phyloP scores from a whole-genome alignment of 129 eudicot species.

The Helianthus tuberosus region DNA sequence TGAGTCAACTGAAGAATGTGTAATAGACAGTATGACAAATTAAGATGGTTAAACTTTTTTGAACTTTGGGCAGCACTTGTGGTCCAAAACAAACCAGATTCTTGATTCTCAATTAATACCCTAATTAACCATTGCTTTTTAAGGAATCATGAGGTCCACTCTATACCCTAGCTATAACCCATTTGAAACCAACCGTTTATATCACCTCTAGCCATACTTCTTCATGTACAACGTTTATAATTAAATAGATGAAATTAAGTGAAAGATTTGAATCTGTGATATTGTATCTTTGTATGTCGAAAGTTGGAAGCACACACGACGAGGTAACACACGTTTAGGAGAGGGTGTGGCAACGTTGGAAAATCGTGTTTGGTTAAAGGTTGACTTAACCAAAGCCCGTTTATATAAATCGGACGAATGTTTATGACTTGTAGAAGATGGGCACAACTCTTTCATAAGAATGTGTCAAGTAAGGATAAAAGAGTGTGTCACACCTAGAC shows the following conservation, averaged over 20 bases:
- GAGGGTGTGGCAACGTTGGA: background rate
- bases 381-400: no score
- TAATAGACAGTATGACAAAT: slow-evolving; percentile 40
- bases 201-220: slow-evolving; percentile 12
- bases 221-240: background rate
- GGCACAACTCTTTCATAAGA: background rate
- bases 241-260: background rate
- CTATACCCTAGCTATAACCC: slow-evolving; percentile 30
- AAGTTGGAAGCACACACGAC: background rate
- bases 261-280: background rate
- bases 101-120: slow-evolving; percentile 42
- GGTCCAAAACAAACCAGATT: slow-evolving; percentile 42
- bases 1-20: slow-evolving; percentile 39
- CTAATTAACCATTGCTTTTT: slow-evolving; percentile 27
- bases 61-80: slow-evolving; percentile 30
- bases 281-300: background rate
- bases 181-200: slow-evolving; percentile 22
- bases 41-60: slow-evolving; percentile 30
- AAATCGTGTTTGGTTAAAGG: background rate
- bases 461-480: background rate
- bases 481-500: no score
- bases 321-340: slow-evolving; percentile 2
- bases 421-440: background rate
- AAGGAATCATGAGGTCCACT: slow-evolving; percentile 39
- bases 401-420: no score